Conservation (phyloP, 129 eudicot genomes). For the Oenanthe sinensis region DNA sequence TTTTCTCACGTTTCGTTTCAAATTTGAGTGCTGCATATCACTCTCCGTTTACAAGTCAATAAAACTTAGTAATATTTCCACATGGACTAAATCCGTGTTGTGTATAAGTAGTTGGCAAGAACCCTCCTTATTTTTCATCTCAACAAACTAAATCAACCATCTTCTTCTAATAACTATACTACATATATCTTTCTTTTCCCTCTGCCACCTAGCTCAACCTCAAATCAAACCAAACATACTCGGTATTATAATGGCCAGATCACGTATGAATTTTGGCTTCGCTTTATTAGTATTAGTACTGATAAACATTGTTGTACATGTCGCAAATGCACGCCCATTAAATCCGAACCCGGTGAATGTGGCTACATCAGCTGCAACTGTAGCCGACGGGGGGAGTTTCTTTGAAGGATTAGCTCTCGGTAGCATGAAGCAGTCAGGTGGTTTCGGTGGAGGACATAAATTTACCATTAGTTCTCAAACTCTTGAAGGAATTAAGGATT, state of each 20-base stretch:
- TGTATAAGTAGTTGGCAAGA: neutral
- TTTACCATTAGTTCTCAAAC: neutral
- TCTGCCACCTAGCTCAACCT: neutral
- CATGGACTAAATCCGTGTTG: neutral
- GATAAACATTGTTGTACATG: neutral
- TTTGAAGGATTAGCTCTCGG: slow-evolving; percentile 14
- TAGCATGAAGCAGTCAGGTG: slow-evolving; percentile 12
- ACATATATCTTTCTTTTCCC: neutral
- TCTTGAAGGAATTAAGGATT: slow-evolving; percentile 13
- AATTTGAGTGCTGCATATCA: neutral
- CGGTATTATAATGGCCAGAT: slow-evolving; percentile 1
- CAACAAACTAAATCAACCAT: neutral
- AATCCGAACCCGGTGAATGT: neutral
- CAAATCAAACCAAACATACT: neutral
- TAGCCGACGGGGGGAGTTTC: neutral
- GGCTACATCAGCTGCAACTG: neutral
- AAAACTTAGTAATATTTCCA: neutral
- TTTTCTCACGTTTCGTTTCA: slow-evolving; percentile 10
- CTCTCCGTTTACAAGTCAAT: neutral
- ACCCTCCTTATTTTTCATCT: slow-evolving; percentile 4
- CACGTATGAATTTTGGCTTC: neutral
- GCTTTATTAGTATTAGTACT: neutral
- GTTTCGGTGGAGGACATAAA: slow-evolving; percentile 8
- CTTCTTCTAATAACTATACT: neutral
- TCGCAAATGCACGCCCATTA: slow-evolving; percentile 16